These are phyloP conservation scores for Cyberlindnera misumaiensis DNA, from an alignment of 805 yeast genomes.

Conservation along the genomic window DNA sequence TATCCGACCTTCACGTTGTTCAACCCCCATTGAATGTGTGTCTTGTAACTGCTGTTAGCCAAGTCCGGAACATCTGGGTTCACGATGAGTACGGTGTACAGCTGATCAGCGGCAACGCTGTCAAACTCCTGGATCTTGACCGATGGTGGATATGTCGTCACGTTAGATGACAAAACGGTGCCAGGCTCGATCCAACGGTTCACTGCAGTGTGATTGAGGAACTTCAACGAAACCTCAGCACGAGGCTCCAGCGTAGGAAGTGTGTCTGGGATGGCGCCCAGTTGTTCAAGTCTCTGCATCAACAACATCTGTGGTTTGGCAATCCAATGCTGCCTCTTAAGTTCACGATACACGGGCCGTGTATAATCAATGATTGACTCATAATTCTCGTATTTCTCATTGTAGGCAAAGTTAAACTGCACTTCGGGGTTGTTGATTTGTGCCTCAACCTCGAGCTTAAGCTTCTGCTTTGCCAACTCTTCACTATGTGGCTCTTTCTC, in stretches of 20 bases:
- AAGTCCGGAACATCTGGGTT: conserved; percentile 91
- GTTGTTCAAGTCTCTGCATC: conserved; percentile 88
- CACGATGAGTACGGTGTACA: conserved; percentile 74
- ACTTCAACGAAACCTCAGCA: conserved; percentile 68
- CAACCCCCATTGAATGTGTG: conserved; percentile 74
- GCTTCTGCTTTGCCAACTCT: conserved; percentile 20
- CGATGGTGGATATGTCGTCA: conserved; percentile 70
- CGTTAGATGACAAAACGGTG: conserved; percentile 59
- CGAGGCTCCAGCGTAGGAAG: conserved; percentile 80
- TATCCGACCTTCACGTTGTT: conserved; percentile 56
- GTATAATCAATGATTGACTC: conserved; percentile 52
- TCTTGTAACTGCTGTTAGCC: conserved; percentile 56
- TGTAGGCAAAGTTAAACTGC: conserved; percentile 51
- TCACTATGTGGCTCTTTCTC: conserved; percentile 11
- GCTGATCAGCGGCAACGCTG: conserved; percentile 31
- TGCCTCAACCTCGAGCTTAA: conserved; percentile 44
- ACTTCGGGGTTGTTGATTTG: conserved; percentile 84
- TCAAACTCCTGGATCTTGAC: conserved; percentile 72
- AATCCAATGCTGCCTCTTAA: conserved; percentile 69
- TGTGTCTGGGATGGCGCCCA: conserved; percentile 88
- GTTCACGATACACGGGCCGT: conserved; percentile 73
- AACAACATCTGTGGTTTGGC: conserved; percentile 60
- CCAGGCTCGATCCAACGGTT: conserved; percentile 80
- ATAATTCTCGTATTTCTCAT: conserved; percentile 30
- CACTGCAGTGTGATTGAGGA: conserved; percentile 60